Evolutionary conservation across 1,284 basidiomycete species (phyloP).

Genomic region (Wallemia mellicola): DNA sequence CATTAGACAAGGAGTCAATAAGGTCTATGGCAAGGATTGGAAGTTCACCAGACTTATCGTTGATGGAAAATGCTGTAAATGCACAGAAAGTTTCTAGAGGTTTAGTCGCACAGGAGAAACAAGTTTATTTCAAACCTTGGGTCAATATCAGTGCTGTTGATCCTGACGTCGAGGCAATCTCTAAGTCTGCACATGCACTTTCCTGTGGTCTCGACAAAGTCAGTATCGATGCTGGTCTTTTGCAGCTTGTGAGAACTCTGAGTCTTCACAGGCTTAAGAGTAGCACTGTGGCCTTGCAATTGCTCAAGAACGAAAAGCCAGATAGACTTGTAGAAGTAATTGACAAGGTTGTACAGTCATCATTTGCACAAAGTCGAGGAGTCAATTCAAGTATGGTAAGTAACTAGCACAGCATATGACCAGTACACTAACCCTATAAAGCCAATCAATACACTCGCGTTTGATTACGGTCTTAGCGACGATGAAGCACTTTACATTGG

Average conservation of each 20-base stretch:
- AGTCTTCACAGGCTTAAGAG: neutral
- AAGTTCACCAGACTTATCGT: neutral
- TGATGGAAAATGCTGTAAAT: neutral
- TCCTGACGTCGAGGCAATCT: neutral
- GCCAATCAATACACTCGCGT: neutral
- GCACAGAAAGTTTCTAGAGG: neutral
- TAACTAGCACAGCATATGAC: too few relatives aligned
- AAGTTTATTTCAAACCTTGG: neutral
- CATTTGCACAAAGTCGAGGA: neutral
- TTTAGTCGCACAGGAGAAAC: neutral
- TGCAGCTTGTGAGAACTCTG: neutral
- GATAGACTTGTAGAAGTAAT: neutral
- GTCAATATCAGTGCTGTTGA: neutral
- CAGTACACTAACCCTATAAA: neutral
- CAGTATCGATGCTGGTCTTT: neutral
- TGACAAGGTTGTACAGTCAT: neutral
- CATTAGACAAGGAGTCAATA: neutral
- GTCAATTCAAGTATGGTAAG: too few relatives aligned
- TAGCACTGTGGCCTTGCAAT: neutral
- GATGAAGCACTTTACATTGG: neutral
- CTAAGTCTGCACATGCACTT: neutral
- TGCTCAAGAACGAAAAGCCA: neutral
- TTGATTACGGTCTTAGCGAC: neutral
- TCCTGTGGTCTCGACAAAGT: neutral
- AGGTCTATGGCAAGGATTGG: neutral